phyloP scores from a whole-genome alignment of 345 rosid species.

The Crucihimalaya himalaica region DNA sequence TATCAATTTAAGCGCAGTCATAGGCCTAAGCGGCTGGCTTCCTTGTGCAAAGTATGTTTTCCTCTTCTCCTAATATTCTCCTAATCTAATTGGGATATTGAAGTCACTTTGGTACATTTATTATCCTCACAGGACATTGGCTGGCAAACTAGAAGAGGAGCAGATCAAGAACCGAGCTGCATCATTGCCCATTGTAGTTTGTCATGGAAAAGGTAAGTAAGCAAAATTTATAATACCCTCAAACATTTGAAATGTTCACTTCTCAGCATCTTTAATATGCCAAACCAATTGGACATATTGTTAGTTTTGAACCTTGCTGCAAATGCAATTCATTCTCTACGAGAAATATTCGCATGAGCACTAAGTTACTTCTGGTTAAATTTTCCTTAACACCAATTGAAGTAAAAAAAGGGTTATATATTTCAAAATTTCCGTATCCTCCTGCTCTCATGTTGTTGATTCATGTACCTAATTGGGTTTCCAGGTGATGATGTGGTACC shows the following conservation, averaged over 20 bases:
- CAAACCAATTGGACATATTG: background rate
- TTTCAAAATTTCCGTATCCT: background rate
- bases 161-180: slow-evolving; percentile 67
- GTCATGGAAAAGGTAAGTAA: slow-evolving; percentile 80
- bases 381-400: background rate
- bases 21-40: slow-evolving; percentile 99
- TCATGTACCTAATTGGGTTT: slow-evolving; percentile 21
- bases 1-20: slow-evolving; percentile 69
- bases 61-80: background rate
- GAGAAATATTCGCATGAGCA: background rate
- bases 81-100: background rate
- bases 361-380: background rate
- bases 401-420: background rate
- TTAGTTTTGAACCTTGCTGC: background rate
- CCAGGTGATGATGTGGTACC: slow-evolving; percentile 92
- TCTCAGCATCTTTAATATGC: background rate
- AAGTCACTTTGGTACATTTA: background rate
- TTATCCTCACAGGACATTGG: slow-evolving; percentile 56
- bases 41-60: slow-evolving; percentile 82
- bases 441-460: slow-evolving; percentile 11
- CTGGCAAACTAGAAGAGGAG: slow-evolving; percentile 53
- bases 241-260: background rate
- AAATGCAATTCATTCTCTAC: background rate
- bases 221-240: background rate
- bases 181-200: slow-evolving; percentile 77